Conservation (phyloP, 371 early-diverging fungal species). For the Lichtheimia hyalospora region DNA sequence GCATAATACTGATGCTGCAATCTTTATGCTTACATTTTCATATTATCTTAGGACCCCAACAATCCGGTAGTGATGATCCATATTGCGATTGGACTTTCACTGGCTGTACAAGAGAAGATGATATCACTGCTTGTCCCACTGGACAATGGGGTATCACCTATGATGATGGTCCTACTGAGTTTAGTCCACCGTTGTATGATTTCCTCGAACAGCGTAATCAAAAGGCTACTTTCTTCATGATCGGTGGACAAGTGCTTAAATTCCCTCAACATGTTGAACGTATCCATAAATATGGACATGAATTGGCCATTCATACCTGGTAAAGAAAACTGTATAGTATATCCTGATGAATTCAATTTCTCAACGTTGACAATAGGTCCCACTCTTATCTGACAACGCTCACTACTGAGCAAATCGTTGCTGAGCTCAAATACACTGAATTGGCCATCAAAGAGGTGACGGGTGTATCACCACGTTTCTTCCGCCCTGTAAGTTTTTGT, state of each 20-base stretch:
- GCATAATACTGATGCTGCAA: background rate
- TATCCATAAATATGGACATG: conserved; percentile 48
- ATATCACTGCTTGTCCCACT: conserved; percentile 55
- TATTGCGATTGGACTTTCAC: conserved; percentile 62
- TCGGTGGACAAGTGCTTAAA: conserved; percentile 60
- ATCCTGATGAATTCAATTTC: background rate
- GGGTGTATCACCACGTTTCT: conserved; percentile 50
- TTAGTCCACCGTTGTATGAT: conserved; percentile 48
- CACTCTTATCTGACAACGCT: conserved; percentile 64
- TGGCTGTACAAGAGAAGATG: conserved; percentile 46
- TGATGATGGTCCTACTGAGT: conserved; percentile 66
- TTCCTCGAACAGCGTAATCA: conserved; percentile 50
- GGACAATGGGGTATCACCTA: conserved; percentile 59
- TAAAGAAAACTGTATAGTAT: background rate
- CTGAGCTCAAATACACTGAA: conserved; percentile 73
- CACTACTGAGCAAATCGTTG: conserved; percentile 66
- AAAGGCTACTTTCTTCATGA: conserved; percentile 67
- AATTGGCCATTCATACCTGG: conserved; percentile 56
- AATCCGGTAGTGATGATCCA: conserved; percentile 23
- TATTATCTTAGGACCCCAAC: conserved; percentile 22
- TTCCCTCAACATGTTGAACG: conserved; percentile 52
- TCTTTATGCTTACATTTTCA: background rate
- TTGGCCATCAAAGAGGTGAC: conserved; percentile 63
- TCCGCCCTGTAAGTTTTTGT: conserved; percentile 41
- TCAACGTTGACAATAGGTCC: conserved; percentile 42